Base-by-base conservation (phyloP, 164 flowering plant species). In the Chimonanthus salicifolius region DNA sequence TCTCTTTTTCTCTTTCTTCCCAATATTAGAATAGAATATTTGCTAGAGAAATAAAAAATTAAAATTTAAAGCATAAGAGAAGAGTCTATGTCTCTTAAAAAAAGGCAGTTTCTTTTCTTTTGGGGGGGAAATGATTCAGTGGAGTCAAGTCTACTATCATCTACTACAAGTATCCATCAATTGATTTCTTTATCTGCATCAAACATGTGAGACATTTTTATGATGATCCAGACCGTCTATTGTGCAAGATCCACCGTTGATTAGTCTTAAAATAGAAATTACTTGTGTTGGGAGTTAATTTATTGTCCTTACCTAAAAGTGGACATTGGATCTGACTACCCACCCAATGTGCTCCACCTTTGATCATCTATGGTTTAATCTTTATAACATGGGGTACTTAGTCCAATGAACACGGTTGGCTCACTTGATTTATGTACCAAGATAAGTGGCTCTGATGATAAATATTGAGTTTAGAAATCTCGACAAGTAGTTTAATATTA, bases 1-100 rank as follows among this genome's bases (percentile, higher is more conserved):
- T 2, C 45, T 71, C 64, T 18, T 58, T 46, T 15, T n/a, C 73
- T 71, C 73, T 58, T 11, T 71, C 62, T 58, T 45, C 20, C 11
- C 64, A 70, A 18, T 68, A 47, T 43, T 68, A 47, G 47, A 68
- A 16, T 68, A 67, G 5, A 9, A 47, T 33, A 47, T 48, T 15
- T 43, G 2, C 7, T 7, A 43, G 20, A n/a, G 45, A 47, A 3
- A 16, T 47, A 15, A 47, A 46, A n/a, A 20, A 68, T n/a, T 4
- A 47, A 54, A 6, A 18, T 16, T 15, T 2, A 5, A 47, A 16
- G 51, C 16, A 18, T 3, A 54, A 6, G 33, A 48, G 54, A 3
- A 21, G 20, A 6, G 54, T 47, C 21, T n/a, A n/a, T 20, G 20
- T 49, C 47, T 47, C 16, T 68, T 49, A 16, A 6, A 20, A 49